Evolutionary conservation across 139 green algal genomes (phyloP).

Genomic region (Closterium sp.): DNA sequence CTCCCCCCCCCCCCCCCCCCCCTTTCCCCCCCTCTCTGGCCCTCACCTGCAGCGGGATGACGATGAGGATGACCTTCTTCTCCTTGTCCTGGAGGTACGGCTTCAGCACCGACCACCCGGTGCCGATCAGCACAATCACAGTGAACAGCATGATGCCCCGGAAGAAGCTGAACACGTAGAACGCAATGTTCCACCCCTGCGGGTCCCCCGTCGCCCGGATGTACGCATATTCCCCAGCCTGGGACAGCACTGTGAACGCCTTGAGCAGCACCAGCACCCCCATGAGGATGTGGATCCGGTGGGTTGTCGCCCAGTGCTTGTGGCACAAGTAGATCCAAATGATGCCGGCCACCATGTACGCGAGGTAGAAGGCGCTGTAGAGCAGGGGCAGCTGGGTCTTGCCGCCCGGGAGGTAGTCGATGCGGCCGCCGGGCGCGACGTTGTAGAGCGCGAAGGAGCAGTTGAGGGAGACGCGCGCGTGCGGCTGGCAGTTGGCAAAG

Average conservation of each 20-base stretch:
- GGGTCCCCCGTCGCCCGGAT: conserved; percentile 73
- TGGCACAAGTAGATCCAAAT: conserved; percentile 69
- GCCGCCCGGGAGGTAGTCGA: conserved; percentile 87
- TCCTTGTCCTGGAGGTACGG: conserved; percentile 88
- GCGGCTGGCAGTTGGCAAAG: conserved; percentile 84
- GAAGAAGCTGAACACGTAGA: conserved; percentile 92
- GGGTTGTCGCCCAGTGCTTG: conserved; percentile 34
- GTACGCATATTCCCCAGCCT: conserved; percentile 65
- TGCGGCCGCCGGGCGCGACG: conserved; percentile 54
- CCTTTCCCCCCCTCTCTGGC: no score
- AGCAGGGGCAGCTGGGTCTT: conserved; percentile 80
- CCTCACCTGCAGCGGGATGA: conserved; percentile 86
- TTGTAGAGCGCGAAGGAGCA: conserved; percentile 79
- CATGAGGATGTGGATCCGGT: conserved; percentile 95
- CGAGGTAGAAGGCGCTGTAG: conserved; percentile 71
- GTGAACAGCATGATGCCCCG: conserved; percentile 87
- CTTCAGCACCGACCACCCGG: conserved; percentile 92
- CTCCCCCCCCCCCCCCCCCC: no score
- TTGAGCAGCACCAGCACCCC: conserved; percentile 80
- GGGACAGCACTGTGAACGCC: conserved; percentile 77
- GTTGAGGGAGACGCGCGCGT: conserved; percentile 72
- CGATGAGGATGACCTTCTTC: conserved; percentile 81
- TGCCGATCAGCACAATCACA: conserved; percentile 91
- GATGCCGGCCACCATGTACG: conserved; percentile 63
- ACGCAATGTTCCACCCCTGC: conserved; percentile 95